These are phyloP conservation scores for Lichtheimia corymbifera DNA, from an alignment of 371 early-diverging fungal genomes.

Conservation along the genomic window DNA sequence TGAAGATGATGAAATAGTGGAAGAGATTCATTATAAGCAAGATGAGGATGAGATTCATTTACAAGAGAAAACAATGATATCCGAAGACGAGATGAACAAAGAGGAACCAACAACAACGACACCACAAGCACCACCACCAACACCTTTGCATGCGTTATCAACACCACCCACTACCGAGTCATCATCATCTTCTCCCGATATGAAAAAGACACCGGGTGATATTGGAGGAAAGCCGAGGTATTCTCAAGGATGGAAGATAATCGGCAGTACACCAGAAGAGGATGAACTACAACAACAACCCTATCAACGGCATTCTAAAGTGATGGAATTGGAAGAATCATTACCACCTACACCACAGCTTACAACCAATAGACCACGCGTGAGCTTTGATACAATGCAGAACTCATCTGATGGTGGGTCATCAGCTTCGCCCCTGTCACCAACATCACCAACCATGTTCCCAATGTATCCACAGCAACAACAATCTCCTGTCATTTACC, in stretches of 20 bases:
- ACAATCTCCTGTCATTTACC: background rate
- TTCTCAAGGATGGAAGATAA: slow-evolving; percentile 10
- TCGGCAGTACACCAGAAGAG: background rate
- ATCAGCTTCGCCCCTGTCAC: slow-evolving; percentile 1
- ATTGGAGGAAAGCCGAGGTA: background rate
- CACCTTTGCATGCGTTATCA: slow-evolving; percentile 6
- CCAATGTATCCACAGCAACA: slow-evolving; percentile 1
- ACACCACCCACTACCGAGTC: slow-evolving; percentile 10
- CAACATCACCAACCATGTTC: background rate
- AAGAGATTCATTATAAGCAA: slow-evolving; percentile 6
- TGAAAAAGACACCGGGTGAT: background rate
- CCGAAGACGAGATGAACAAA: background rate
- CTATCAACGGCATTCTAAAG: slow-evolving; percentile 6
- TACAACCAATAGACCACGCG: background rate
- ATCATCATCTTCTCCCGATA: slow-evolving; percentile 2
- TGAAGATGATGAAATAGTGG: slow-evolving; percentile 2
- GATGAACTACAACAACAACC: background rate
- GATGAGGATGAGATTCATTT: background rate
- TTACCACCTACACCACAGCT: background rate
- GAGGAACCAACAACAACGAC: background rate
- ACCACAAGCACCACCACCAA: slow-evolving; percentile 3
- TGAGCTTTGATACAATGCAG: slow-evolving; percentile 1
- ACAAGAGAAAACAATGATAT: background rate
- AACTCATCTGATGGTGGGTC: background rate
- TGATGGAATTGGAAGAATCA: background rate